phyloP scores from a whole-genome alignment of 1,284 basidiomycete species.

The Sanguinoderma infundibulare region DNA sequence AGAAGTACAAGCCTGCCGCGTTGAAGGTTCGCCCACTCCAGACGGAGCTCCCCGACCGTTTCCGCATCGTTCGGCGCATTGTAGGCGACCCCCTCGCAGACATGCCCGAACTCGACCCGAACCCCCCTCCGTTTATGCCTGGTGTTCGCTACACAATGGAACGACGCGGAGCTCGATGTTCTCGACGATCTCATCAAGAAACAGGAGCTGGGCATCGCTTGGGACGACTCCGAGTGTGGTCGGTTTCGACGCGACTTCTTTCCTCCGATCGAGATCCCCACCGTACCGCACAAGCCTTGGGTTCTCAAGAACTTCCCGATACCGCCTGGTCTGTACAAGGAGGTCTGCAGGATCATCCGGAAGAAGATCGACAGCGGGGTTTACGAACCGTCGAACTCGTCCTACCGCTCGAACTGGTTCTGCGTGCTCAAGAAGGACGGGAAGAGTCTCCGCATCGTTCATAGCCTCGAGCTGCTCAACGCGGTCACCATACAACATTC shows the following conservation, averaged over 20 bases:
- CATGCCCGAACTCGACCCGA: slow-evolving; percentile 31
- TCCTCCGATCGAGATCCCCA: slow-evolving; percentile 37
- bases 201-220: slow-evolving; percentile 39
- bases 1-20: slow-evolving; percentile 44
- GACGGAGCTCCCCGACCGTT: slow-evolving; percentile 33
- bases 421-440: slow-evolving; percentile 44
- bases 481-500: slow-evolving; percentile 38
- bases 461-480: slow-evolving; percentile 39
- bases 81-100: slow-evolving; percentile 37
- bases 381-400: slow-evolving; percentile 41
- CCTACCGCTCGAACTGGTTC: slow-evolving; percentile 45
- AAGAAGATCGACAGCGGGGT: slow-evolving; percentile 38
- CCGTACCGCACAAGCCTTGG: slow-evolving; percentile 42
- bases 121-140: slow-evolving; percentile 35
- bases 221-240: slow-evolving; percentile 39
- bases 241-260: slow-evolving; percentile 41
- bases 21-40: slow-evolving; percentile 35
- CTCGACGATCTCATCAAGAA: slow-evolving; percentile 36
- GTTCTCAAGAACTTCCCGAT: slow-evolving; percentile 42
- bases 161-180: slow-evolving; percentile 34
- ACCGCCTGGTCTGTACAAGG: slow-evolving; percentile 39
- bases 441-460: slow-evolving; percentile 38
- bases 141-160: slow-evolving; percentile 39
- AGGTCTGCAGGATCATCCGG: slow-evolving; percentile 38
- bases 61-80: slow-evolving; percentile 38